Evolutionary conservation across 495 filamentous ascomycete species (phyloP).

Genomic region (Xylaria palmicola): DNA sequence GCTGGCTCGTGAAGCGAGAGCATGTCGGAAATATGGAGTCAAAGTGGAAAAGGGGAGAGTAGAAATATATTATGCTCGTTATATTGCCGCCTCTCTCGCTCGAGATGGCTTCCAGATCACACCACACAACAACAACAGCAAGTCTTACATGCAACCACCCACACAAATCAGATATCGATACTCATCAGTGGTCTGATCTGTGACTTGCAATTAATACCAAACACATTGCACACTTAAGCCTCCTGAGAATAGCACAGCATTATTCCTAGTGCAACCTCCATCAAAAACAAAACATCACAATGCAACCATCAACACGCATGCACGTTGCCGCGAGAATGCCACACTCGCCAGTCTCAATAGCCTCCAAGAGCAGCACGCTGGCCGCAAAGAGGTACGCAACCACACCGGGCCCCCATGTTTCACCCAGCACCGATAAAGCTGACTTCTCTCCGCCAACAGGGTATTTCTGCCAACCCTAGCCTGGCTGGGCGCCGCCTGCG

Average conservation of each 20-base stretch:
- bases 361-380: constrained; percentile 21
- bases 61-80: constrained; percentile 7
- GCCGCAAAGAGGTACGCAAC: constrained; percentile 17
- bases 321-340: background rate
- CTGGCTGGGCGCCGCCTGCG: constrained; percentile 26
- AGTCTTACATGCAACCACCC: background rate
- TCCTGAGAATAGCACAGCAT: background rate
- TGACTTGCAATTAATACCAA: background rate
- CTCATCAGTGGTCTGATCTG: background rate
- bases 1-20: background rate
- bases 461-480: constrained; percentile 15
- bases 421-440: background rate
- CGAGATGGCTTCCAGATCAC: constrained; percentile 6
- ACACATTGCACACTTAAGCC: background rate
- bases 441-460: too few species aligned
- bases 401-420: background rate
- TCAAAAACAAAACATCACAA: constrained; percentile 7
- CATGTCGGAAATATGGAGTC: background rate
- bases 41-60: background rate
- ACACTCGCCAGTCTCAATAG: background rate
- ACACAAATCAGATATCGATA: background rate
- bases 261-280: background rate
- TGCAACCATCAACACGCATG: constrained; percentile 15
- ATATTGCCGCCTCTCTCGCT: background rate
- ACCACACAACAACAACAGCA: background rate